Conservation (phyloP, 2,329 filamentous ascomycete genomes). For the Bipolaris oryzae region DNA sequence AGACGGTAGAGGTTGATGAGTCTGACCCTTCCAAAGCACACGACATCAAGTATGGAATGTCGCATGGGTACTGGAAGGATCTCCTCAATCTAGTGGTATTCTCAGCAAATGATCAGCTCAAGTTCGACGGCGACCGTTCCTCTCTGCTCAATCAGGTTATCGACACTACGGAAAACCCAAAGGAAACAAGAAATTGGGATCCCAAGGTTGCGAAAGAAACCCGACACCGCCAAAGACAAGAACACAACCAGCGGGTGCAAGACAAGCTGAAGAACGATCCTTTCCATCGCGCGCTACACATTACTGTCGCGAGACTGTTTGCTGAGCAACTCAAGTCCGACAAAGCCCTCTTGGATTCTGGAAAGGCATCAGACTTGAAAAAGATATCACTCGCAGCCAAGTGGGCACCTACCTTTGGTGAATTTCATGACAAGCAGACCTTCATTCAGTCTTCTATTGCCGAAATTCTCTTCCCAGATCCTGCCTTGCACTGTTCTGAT, state of each 20-base stretch:
- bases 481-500: conserved; percentile 40
- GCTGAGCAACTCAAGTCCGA: conserved; percentile 61
- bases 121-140: conserved; percentile 49
- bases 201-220: conserved; percentile 26
- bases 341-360: conserved; percentile 49
- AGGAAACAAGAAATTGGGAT: conserved; percentile 30
- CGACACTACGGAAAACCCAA: conserved; percentile 26
- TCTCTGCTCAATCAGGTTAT: conserved; percentile 50
- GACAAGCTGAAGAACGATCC: conserved; percentile 51
- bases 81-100: conserved; percentile 63
- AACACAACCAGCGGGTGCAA: conserved; percentile 53
- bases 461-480: conserved; percentile 58
- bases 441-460: conserved; percentile 63
- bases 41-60: conserved; percentile 48
- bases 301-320: conserved; percentile 62
- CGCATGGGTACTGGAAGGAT: conserved; percentile 69
- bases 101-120: conserved; percentile 56
- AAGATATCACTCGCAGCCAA: conserved; percentile 64
- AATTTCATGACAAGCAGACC: conserved; percentile 65
- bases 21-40: conserved; percentile 26
- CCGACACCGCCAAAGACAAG: conserved; percentile 42
- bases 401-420: conserved; percentile 63
- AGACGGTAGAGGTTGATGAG: conserved; percentile 54
- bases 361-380: conserved; percentile 50
- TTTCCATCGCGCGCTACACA: conserved; percentile 60